Evolutionary conservation across 768 basidiomycete species (phyloP).

Genomic region (Lepiota brunneoincarnata): DNA sequence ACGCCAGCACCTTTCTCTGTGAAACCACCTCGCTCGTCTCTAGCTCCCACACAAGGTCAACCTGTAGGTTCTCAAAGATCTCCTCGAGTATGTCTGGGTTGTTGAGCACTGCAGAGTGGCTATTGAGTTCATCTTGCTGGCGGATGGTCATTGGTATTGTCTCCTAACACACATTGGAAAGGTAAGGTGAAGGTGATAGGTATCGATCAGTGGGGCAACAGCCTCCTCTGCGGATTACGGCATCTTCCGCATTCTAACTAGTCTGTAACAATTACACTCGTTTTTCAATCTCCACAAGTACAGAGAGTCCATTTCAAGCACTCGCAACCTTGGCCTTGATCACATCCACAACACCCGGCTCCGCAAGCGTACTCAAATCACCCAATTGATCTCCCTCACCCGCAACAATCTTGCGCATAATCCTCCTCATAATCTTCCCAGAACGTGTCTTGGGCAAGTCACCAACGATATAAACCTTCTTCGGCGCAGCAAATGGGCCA

Average conservation of each 20-base stretch:
- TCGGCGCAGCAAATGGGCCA: conserved; percentile 96
- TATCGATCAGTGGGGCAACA: no score
- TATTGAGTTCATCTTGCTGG: neutral
- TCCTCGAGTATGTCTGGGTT: conserved; percentile 29
- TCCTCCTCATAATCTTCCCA: conserved; percentile 96
- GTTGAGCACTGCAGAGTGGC: conserved; percentile 16
- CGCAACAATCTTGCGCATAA: conserved; percentile 94
- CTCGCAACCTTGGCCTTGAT: conserved; percentile 79
- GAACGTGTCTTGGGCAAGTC: conserved; percentile 95
- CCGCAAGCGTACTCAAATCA: conserved; percentile 90
- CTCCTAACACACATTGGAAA: no score
- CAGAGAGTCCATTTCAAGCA: no score
- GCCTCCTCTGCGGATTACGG: no score
- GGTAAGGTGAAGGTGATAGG: no score
- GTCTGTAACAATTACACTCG: no score
- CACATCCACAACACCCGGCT: conserved; percentile 79
- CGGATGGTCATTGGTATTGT: no score
- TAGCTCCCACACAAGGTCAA: conserved; percentile 18
- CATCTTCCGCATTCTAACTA: no score
- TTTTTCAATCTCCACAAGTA: no score
- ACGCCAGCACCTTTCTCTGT: conserved; percentile 15
- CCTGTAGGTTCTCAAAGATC: conserved; percentile 25
- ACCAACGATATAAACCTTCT: conserved; percentile 79
- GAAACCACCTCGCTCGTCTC: conserved; percentile 14
- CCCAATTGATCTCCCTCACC: conserved; percentile 95